Evolutionary conservation across 2,329 filamentous ascomycete genomes (phyloP), one percentile per base, ranked within the genome.

Genomic region (Ploettnerulaceae sp.): DNA sequence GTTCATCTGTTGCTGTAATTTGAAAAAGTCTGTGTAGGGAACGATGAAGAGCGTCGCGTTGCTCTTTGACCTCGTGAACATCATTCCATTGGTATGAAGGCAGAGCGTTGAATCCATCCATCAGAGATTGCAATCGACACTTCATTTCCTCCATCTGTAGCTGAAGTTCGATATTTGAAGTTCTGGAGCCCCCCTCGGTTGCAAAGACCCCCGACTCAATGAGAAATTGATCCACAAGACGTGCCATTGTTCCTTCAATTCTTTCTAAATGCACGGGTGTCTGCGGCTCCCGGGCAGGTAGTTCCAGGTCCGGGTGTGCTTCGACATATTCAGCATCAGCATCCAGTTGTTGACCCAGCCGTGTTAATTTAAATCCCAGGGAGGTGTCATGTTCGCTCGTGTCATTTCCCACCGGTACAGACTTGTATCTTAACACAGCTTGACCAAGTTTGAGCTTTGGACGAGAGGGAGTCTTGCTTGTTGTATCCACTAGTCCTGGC

Each of bases 201-300:
- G 48, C 42, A 12, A 49, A 46, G 6, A 51, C 25, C 5, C 50
- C 55, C 2, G 48, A 55, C 15, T 39, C 29, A 4, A 24, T 11
- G 6, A 63, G 40, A 4, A 63, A 40, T 12, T 48, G 39, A 21
- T 49, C 43, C 7, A 61, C 59, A 11, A 63, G 53, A 14, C 41
- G 56, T 24, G 54, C 32, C 33, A 56, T 44, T 45, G 50, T 56
- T 12, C 40, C 34, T 35, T 59, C 53, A 41, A 56, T 47, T 35
- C 46, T 53, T 15, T 53, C 44, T 14, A 61, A n/a, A 39, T 63
- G 56, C 14, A 49, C 4, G n/a, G 18, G 37, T 8, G 8, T 55
- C 21, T 34, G 48, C 9, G 60, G 55, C 21, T 61, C 57, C 6
- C 59, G 50, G 1, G 49, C 33, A 3, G 29, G 40, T 3, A 56